Base-by-base conservation (phyloP, 2,329 filamentous ascomycete genomes). In the Fusarium redolens region DNA sequence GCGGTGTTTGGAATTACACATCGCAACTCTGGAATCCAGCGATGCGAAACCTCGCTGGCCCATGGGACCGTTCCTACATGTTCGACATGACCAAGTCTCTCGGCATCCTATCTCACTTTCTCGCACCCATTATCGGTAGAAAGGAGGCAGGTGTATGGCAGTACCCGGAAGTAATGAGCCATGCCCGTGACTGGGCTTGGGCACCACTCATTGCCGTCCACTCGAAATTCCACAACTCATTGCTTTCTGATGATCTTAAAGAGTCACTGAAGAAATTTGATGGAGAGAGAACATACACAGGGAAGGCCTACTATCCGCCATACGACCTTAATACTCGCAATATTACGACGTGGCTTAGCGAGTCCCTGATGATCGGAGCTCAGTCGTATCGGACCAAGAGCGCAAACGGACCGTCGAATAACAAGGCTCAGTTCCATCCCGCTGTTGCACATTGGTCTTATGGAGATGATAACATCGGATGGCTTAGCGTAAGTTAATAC, bases 11-110 rank as follows among this genome's bases (percentile, higher is more conserved):
- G 89, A 81, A 83, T 8, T 82, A 83, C 8, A 81, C 87, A 9
- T 82, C 83, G 0, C 74, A 84, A 61, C 81, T 91, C 9, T 91
- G 88, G 81, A 87, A 90, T 60, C 85, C 88, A 5, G 83, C 84
- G 6, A 77, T 91, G 78, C 86, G 84, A 68, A 91, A 91, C 62
- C 82, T 90, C 35, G 88, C 88, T 4, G 89, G 89, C 0, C 89
- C 89, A 0, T 91, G 89, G 89, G 89, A 91, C 75, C 85, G 89
- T 1, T 82, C 85, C 0, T 91, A 91, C 70, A 88, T 87, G 0
- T 90, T 86, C 64, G 88, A 91, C 66, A 90, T 91, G 88, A 90
- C 88, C 57, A 80, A 83, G 20, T 90, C 90, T 73, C 79, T 33
- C 35, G 38, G 60, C 4, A 14, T 50, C 0, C 44, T 65, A 83